Evolutionary conservation across 352 stramenopile species (phyloP), one percentile per base, ranked within the genome.

Genomic region (Thalassiosira livingstoniorum): DNA sequence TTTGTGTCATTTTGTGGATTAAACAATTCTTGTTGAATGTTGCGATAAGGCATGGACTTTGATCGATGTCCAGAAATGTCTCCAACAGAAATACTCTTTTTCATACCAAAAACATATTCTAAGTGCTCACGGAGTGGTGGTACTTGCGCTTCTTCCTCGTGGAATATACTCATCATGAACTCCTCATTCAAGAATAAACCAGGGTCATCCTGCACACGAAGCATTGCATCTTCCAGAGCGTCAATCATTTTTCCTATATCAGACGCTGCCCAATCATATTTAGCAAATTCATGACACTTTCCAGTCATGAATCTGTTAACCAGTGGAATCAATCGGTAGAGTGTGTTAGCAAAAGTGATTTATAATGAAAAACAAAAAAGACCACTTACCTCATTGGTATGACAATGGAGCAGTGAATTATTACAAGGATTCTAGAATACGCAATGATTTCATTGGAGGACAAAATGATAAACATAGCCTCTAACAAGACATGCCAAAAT

Each of bases 401-500:
- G 39, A 7, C 7, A 47, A 47, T 47, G 7, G 39, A 7, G 15
- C 7, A 18, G 15, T 47, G 39, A 7, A 47, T 7, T 47, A 73
- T 73, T 23, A 29, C 18, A 4, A 43, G 35, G 15, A 73, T 4
- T 21, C 64, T 23, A 39, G 43, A 21, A 43, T 47, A 39, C 32
- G 64, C 64, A 34, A 73, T 54, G 10, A 73, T 62, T 62, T 73
- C 43, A 23, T 29, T 15, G n/a, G 65, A 64, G 21, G 65, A 62
- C 25, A 74, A 47, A 39, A 63, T 29, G 47, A 62, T 18, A 29
- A 74, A 74, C 47, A 74, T 47, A 35, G 47, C 63, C 37, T 42
- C 23, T 32, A 53, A 31, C 21, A 74, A 47, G 42, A 74, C 63
- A 42, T 35, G 39, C 18, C 31, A 35, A 35, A 53, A 45, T 1